These are phyloP conservation scores for Grigorovia humatica DNA, from an alignment of 805 yeast species.

Conservation along the genomic window DNA sequence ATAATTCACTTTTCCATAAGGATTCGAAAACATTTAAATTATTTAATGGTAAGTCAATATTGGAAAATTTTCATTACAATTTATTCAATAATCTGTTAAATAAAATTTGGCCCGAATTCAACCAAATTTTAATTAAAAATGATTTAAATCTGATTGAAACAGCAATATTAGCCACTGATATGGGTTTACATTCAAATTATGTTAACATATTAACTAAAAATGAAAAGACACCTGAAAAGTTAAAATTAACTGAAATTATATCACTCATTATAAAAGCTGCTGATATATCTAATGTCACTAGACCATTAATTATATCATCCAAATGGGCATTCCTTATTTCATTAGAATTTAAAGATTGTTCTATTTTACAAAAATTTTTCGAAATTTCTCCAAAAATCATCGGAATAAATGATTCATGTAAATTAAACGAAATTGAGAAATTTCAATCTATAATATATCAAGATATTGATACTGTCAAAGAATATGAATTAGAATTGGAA, in stretches of 20 bases:
- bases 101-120: constrained; percentile 42
- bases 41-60: constrained; percentile 56
- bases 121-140: constrained; percentile 1
- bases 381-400: not conserved
- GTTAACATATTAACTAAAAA: constrained; percentile 36
- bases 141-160: constrained; percentile 12
- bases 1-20: constrained; percentile 57
- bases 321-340: constrained; percentile 82
- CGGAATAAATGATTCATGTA: not conserved
- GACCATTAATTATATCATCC: constrained; percentile 64
- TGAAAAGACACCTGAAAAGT: constrained; percentile 14
- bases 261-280: constrained; percentile 83
- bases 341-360: constrained; percentile 65
- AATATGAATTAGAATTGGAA: constrained; percentile 6
- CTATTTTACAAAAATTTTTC: constrained; percentile 33
- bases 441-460: not conserved
- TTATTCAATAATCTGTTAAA: constrained; percentile 44
- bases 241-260: constrained; percentile 35
- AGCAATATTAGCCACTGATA: constrained; percentile 74
- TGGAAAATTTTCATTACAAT: constrained; percentile 75
- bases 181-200: constrained; percentile 78
- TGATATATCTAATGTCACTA: constrained; percentile 85
- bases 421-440: not conserved
- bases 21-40: constrained; percentile 52
- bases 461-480: constrained; percentile 4